Percentiles rank a stretch among this genome's conserved stretches.
Conservation (phyloP, 495 filamentous ascomycete genomes). For the Neurospora pannonica region DNA sequence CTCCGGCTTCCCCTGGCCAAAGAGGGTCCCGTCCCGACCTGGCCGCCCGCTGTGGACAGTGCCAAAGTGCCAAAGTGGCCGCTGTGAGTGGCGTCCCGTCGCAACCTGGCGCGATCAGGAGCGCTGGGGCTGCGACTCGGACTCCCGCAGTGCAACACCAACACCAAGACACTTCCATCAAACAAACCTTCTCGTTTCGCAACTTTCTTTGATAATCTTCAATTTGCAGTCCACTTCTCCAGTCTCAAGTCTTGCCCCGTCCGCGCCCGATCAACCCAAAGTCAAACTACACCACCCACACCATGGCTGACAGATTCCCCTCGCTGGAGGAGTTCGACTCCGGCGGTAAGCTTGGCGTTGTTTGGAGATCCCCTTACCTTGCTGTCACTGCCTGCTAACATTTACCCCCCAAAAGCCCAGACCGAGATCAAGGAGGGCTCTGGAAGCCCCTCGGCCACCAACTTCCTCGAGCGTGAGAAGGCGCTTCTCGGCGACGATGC, state of each 20-base stretch:
- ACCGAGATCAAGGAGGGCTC: conserved; percentile 34
- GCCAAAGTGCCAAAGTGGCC: neutral
- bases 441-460: conserved; percentile 45
- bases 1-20: neutral
- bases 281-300: conserved; percentile 2
- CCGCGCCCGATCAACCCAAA: neutral
- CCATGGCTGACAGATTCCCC: conserved; percentile 94
- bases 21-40: neutral
- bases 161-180: neutral
- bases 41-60: neutral
- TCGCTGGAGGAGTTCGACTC: conserved; percentile 93
- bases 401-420: conserved; percentile 25
- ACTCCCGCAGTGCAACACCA: neutral
- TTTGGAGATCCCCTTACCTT: conserved; percentile 4
- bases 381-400: conserved; percentile 17
- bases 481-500: conserved; percentile 87
- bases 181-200: neutral
- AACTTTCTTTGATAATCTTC: neutral
- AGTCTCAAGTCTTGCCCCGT: neutral
- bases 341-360: conserved; percentile 48
- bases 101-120: neutral
- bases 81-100: neutral
- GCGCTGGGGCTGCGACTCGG: neutral
- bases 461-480: conserved; percentile 85
- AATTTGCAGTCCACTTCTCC: neutral